These are phyloP conservation scores for Aspergillus ochraceoroseus DNA, from an alignment of 2,329 filamentous ascomycete species.

Conservation along the genomic window DNA sequence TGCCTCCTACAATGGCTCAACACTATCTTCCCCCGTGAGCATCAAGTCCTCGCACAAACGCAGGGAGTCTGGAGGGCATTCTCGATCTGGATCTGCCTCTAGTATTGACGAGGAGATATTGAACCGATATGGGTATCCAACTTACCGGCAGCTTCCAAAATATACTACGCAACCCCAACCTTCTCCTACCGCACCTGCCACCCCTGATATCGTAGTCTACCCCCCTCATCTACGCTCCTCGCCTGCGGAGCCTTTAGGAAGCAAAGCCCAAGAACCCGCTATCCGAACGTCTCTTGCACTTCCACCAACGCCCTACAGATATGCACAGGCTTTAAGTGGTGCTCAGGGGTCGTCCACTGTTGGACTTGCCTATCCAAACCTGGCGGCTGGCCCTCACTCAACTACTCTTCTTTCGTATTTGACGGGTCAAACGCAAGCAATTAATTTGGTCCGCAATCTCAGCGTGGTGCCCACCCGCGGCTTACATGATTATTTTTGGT, in stretches of 20 bases:
- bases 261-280: constrained; percentile 37
- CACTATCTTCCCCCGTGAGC: constrained; percentile 62
- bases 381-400: constrained; percentile 34
- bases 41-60: constrained; percentile 46
- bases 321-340: constrained; percentile 23
- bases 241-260: constrained; percentile 37
- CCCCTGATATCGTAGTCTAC: constrained; percentile 39
- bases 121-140: constrained; percentile 73
- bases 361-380: constrained; percentile 22
- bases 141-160: constrained; percentile 69
- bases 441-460: constrained; percentile 73
- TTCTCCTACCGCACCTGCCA: constrained; percentile 39
- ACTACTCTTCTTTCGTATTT: constrained; percentile 76
- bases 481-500: constrained; percentile 83
- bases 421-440: constrained; percentile 71
- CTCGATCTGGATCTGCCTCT: constrained; percentile 61
- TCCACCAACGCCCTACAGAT: constrained; percentile 28
- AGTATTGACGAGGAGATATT: constrained; percentile 63
- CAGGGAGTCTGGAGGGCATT: constrained; percentile 40
- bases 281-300: constrained; percentile 29
- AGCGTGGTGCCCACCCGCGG: constrained; percentile 63
- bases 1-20: constrained; percentile 33
- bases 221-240: constrained; percentile 31
- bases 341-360: constrained; percentile 29
- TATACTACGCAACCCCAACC: constrained; percentile 47